These are phyloP conservation scores for Pseudovirgaria hyperparasitica DNA, from an alignment of 2,329 filamentous ascomycete species.

Conservation along the genomic window DNA sequence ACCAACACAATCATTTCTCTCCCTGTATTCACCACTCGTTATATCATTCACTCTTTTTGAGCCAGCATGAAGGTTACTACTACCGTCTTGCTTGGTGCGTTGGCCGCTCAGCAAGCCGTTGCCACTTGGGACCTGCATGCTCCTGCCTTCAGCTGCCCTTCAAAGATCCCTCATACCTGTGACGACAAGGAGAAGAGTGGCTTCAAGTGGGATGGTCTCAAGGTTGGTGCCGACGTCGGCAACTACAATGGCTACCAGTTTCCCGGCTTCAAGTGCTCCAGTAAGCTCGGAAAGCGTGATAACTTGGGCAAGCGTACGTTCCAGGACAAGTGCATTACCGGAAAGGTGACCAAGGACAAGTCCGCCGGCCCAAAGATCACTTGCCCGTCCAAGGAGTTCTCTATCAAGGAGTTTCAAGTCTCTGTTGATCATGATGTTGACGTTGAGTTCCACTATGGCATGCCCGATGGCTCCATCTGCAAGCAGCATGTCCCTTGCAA, in stretches of 20 bases:
- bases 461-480: constrained; percentile 72
- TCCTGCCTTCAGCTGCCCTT: constrained; percentile 50
- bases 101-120: constrained; percentile 31
- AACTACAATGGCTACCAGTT: constrained; percentile 44
- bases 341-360: constrained; percentile 34
- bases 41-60: constrained; percentile 10
- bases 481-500: constrained; percentile 63
- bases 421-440: constrained; percentile 63
- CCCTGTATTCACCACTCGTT: constrained; percentile 7
- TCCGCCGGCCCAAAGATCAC: constrained; percentile 44
- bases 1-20: constrained; percentile 13
- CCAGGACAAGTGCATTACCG: constrained; percentile 29
- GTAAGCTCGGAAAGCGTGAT: constrained; percentile 49
- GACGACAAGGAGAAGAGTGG: constrained; percentile 54
- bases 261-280: constrained; percentile 57
- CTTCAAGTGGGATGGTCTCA: constrained; percentile 58
- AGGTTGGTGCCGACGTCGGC: constrained; percentile 31
- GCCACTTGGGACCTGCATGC: constrained; percentile 39
- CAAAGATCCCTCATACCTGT: constrained; percentile 68
- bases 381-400: constrained; percentile 49
- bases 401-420: constrained; percentile 62
- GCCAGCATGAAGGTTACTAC: constrained; percentile 31
- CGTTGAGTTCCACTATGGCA: constrained; percentile 74
- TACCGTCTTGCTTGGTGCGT: constrained; percentile 31
- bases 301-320: constrained; percentile 32